These are phyloP conservation scores for Scytalidium sp. DNA, from an alignment of 2,329 filamentous ascomycete genomes.

Conservation along the genomic window DNA sequence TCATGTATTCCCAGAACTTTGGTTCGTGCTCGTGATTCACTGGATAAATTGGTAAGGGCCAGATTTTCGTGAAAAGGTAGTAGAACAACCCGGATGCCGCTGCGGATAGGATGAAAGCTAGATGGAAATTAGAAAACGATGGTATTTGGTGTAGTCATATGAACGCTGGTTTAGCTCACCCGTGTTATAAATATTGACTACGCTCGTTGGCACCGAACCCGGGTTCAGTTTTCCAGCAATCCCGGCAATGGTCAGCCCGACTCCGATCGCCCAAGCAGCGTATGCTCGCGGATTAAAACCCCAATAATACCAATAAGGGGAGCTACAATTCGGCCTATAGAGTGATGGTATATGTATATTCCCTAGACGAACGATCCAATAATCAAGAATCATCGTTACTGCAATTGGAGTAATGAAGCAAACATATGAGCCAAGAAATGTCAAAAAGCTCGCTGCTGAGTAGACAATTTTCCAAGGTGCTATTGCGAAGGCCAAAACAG, in stretches of 20 bases:
- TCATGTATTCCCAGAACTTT: neutral
- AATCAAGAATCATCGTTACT: neutral
- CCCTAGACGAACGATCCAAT: constrained; percentile 1
- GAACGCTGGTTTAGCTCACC: neutral
- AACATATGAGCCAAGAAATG: constrained; percentile 62
- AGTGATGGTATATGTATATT: constrained; percentile 3
- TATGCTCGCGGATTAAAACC: neutral
- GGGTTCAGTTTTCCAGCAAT: neutral
- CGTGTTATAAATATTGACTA: constrained; percentile 2
- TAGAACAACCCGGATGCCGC: neutral
- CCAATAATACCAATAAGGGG: constrained; percentile 1
- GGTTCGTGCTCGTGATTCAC: neutral
- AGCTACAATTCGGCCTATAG: neutral
- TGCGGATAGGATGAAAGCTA: constrained; percentile 1
- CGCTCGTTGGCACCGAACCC: neutral
- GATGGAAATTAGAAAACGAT: neutral
- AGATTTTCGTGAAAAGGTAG: constrained; percentile 3
- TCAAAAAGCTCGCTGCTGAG: constrained; percentile 52
- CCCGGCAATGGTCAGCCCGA: neutral
- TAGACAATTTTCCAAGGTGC: constrained; percentile 61
- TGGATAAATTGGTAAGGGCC: constrained; percentile 1
- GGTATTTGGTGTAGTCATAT: neutral
- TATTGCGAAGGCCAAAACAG: constrained; percentile 47
- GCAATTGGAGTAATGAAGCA: constrained; percentile 50
- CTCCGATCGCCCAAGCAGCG: neutral